Evolutionary conservation across 2,329 filamentous ascomycete genomes (phyloP).

Genomic region (Trichoderma hamatum): DNA sequence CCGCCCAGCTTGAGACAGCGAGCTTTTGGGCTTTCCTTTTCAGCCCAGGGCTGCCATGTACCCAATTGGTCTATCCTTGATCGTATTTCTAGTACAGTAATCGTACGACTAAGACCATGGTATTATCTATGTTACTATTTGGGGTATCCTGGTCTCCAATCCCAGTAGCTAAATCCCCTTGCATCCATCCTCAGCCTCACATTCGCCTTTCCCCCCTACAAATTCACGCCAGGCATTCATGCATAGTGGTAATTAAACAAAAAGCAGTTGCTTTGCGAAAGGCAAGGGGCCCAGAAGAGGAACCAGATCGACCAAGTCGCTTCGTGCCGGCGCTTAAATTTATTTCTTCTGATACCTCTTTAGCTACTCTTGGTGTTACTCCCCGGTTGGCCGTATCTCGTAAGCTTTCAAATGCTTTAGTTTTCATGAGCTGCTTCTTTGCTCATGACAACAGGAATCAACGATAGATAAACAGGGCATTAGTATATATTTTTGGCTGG

Average conservation of each 20-base stretch:
- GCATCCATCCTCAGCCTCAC: constrained; percentile 8
- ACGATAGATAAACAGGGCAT: too few relatives aligned
- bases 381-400: too few relatives aligned
- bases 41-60: not conserved
- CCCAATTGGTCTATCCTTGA: not conserved
- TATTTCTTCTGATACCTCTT: not conserved
- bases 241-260: not conserved
- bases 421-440: too few relatives aligned
- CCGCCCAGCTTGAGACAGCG: not conserved
- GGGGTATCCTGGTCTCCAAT: not conserved
- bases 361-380: not conserved
- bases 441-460: too few relatives aligned
- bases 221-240: not conserved
- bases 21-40: not conserved
- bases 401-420: too few relatives aligned
- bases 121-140: not conserved
- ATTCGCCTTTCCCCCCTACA: not conserved
- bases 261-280: not conserved
- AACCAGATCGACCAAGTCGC: not conserved
- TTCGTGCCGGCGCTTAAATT: not conserved
- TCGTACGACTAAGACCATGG: not conserved
- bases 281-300: not conserved
- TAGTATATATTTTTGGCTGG: not conserved
- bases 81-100: not conserved
- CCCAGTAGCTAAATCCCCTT: not conserved